Evolutionary conservation across 2,329 filamentous ascomycete species (phyloP), one percentile per base, ranked within the genome.

Genomic region (Phaeosphaeriaceae sp.): DNA sequence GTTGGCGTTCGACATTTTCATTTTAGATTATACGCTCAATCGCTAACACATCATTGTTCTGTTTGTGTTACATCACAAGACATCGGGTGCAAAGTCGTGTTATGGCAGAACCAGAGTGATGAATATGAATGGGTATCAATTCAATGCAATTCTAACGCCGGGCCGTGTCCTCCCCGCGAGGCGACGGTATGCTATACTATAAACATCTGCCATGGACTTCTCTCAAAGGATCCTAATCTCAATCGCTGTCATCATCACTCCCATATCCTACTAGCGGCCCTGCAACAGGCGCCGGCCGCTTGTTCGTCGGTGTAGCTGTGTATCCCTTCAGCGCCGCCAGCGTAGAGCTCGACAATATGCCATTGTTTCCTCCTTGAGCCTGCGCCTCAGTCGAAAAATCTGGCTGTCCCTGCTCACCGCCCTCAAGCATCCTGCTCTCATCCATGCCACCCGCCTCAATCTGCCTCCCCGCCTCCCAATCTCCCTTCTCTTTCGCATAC

Each of bases 231-330:
- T n/a, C n/a, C n/a, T n/a, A n/a, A n/a, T n/a, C n/a, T n/a, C n/a
- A 79, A 64, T 89, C 86, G 64, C 86, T 90, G 60, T 97, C 93
- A 73, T 93, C 91, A 78, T 96, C 93, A 76, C 92, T 97, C 55
- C 89, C 93, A 72, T 99, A 99, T 24, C 86, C 91, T 20, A 97
- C 95, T 64, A 98, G 80, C 7, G 92, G 91, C 1, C 91, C 92
- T 19, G 85, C 78, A 25, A 86, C 79, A 25, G 84, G 79, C 10
- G 84, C 77, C 52, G 87, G 51, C 41, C 65, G 84, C 72, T 85
- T 86, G 68, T 83, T 82, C 48, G 82, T 77, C 40, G 79, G 74
- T 9, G 61, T 63, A 19, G 73, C 68, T 15, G 65, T 74, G 46
- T 79, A 83, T 11, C 82, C 83, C 71, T 89, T 89, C 56, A 99